These are phyloP conservation scores for Stephania cephalantha DNA, from an alignment of 164 flowering plant genomes.

Conservation along the genomic window DNA sequence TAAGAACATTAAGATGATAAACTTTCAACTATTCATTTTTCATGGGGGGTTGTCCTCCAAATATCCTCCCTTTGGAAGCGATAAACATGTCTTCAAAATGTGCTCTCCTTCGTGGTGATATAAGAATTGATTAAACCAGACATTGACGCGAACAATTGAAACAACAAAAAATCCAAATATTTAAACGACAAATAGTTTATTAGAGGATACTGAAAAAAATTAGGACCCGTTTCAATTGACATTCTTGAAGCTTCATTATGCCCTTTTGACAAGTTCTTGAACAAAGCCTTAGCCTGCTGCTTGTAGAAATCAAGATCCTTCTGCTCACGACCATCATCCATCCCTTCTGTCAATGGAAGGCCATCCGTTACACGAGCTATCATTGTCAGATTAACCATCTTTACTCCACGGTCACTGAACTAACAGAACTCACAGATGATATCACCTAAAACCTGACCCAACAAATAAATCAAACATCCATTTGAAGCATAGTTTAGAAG, in stretches of 20 bases:
- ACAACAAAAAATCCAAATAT: not conserved
- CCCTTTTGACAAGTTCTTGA: slow-evolving; percentile 63
- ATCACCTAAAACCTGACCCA: not conserved
- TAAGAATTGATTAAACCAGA: not conserved
- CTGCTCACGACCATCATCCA: slow-evolving; percentile 57
- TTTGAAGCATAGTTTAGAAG: not conserved
- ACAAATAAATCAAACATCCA: not conserved
- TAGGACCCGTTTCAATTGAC: slow-evolving; percentile 83
- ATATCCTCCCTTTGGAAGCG: not conserved
- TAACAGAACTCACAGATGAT: not conserved
- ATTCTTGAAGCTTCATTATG: slow-evolving; percentile 77
- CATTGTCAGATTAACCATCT: slow-evolving; percentile 80
- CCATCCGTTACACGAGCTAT: slow-evolving; percentile 92
- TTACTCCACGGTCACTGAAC: not conserved
- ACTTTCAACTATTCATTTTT: not conserved
- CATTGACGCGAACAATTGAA: not conserved
- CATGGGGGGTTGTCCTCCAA: too few species aligned
- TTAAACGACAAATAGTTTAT: not conserved
- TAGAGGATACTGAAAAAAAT: slow-evolving; percentile 77
- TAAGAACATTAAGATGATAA: too few species aligned
- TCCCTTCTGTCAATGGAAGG: slow-evolving; percentile 72
- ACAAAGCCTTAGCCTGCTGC: slow-evolving; percentile 69
- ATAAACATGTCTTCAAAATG: not conserved
- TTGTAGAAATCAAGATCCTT: slow-evolving; percentile 62
- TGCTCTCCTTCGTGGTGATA: not conserved